Base-by-base conservation (phyloP, 495 filamentous ascomycete species). In the Neurospora tetrasperma region DNA sequence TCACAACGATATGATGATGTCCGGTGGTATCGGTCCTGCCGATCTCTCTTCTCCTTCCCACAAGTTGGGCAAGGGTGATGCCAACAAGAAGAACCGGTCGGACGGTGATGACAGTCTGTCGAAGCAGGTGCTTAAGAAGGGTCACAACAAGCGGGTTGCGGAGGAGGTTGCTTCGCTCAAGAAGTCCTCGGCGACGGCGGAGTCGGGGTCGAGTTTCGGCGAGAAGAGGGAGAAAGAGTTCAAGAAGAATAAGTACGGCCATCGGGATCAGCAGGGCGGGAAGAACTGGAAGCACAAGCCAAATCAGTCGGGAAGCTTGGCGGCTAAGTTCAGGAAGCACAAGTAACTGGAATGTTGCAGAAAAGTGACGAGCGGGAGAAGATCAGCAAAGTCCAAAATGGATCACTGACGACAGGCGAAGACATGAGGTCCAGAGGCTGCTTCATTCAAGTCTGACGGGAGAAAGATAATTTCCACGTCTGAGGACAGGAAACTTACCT, bases 1-100 rank as follows among this genome's bases (percentile, higher is more conserved):
- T 16, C 70, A 23, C 31, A 71, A 23, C 43, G 43, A 31, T 5
- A 40, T 77, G 27, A 69, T 42, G 20, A 77, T 78, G 77, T 74
- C 73, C 66, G 77, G 77, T 12, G 77, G 73, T 6, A 38, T 78
- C 9, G 69, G 75, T 20, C 35, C 70, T 16, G 68, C 54, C 6
- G 27, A 66, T 38, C 3, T 6, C 54, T 35, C 68, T 12, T 5
- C 42, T 59, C 4, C 10, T 27, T 6, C 31, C 44, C 54, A 69
- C 31, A 72, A 43, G 42, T 5, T 27, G 18, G 43, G 43, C 43
- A 46, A 46, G 8, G 43, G 43, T 46, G 43, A 18, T 42, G 69
- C 43, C 3, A 42, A 35, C 7, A 14, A 12, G 39, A 71, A 62
- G 27, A 41, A 12, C 8, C 18, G 40, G 44, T 20, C 44, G 9